Base-by-base conservation (phyloP, 2,329 filamentous ascomycete genomes). In the Biscogniauxia sp. region DNA sequence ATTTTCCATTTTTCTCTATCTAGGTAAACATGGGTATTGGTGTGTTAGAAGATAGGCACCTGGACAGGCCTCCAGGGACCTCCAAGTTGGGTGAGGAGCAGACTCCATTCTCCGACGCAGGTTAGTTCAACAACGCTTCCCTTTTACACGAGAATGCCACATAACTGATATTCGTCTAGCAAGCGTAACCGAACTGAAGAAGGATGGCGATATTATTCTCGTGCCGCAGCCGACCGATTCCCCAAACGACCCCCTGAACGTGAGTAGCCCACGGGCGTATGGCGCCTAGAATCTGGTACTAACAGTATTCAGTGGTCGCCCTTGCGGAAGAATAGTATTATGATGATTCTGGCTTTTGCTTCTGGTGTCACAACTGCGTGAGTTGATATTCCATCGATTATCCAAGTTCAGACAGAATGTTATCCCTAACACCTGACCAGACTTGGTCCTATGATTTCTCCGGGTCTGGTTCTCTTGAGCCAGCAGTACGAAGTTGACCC, bases 191-290 rank as follows among this genome's bases (percentile, higher is more conserved):
- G 64, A 64, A 1, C 51, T 66, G 56, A 69, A 69, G 37, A 63
- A 56, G 51, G 64, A 69, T 66, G 67, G 67, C 55, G 54, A 69
- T 20, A 67, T 68, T 50, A 68, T 68, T 23, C 64, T 69, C 32
- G 65, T 69, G 50, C 67, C 67, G 20, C 67, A 69, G 52, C 67
- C 67, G 52, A 69, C 64, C 55, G 63, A 69, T 37, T 69, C 67
- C 53, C 65, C 65, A 20, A 69, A 69, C 51, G 67, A 69, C 54
- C 67, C 67, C 5, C 63, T 69, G 25, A 69, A 69, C 19, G 66
- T 68, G 41, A 57, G 66, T 55, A 28, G 54, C 25, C 37, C 50
- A 20, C 3, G 41, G 41, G 19, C 20, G 15, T n/a, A 13, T 20
- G 4, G 55, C 28, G 19, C 7, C 25, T 11, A 32, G 17, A 49